A percentile compares a stretch with the other conserved stretches of the same genome.
These are phyloP conservation scores for Tetratostichococcus sp. DNA, from an alignment of 139 green algal species.

Conservation along the genomic window DNA sequence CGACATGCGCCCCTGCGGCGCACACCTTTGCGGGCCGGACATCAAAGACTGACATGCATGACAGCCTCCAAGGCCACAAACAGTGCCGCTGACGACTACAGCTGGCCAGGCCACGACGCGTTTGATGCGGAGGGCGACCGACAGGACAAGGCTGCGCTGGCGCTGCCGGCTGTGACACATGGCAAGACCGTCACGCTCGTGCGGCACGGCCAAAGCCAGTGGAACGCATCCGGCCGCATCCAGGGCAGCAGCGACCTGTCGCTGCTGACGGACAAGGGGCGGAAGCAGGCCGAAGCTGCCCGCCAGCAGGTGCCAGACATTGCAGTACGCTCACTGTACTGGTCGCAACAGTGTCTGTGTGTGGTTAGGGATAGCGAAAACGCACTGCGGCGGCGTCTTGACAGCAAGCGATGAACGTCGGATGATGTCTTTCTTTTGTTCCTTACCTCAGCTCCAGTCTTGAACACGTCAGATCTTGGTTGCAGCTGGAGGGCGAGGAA, in stretches of 20 bases:
- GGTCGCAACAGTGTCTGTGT: too few relatives aligned
- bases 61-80: too few relatives aligned
- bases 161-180: slow-evolving; percentile 39
- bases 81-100: slow-evolving; percentile 19
- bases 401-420: background rate
- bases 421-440: too few relatives aligned
- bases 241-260: slow-evolving; percentile 87
- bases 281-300: slow-evolving; percentile 71
- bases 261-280: slow-evolving; percentile 80
- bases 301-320: slow-evolving; percentile 43
- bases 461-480: background rate
- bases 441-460: too few relatives aligned
- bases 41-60: too few relatives aligned
- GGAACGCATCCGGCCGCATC: slow-evolving; percentile 87
- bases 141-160: slow-evolving; percentile 51
- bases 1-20: too few relatives aligned
- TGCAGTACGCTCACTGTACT: too few relatives aligned
- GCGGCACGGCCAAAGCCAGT: slow-evolving; percentile 91
- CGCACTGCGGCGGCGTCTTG: background rate
- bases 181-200: slow-evolving; percentile 74
- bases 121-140: slow-evolving; percentile 63
- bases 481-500: slow-evolving; percentile 58
- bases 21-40: too few relatives aligned
- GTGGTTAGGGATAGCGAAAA: background rate
- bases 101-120: slow-evolving; percentile 45